Base-by-base conservation (phyloP, 1,139 yeast genomes). In the Zygoascus meyerae region DNA sequence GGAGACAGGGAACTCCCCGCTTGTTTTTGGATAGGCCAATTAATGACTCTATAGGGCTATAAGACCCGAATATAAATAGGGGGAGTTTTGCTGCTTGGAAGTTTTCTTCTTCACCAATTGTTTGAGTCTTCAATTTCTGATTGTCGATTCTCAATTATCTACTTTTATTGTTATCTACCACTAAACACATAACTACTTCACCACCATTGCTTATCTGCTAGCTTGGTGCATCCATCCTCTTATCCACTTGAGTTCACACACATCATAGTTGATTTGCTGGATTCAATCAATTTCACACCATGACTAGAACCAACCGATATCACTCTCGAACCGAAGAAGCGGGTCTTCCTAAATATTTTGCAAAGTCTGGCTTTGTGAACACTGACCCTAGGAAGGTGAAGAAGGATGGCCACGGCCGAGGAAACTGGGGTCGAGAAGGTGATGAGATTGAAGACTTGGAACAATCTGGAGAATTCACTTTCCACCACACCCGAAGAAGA, bases 281-380 rank as follows among this genome's bases (percentile, higher is more conserved):
- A 12, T 29, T 29, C 12, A 29, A 21, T 14, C n/a, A n/a, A n/a
- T n/a, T n/a, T n/a, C n/a, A 31, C 49, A 57, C 48, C 42, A 86
- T 86, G 95, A 78, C 95, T 51, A 83, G 95, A 79, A 86, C 95
- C 48, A 79, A 79, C 67, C 83, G 86, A 70, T 83, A 92, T 83
- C 83, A 78, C 61, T 84, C 83, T 65, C 66, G 75, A 48, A 71
- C 74, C 52, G 78, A 74, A 53, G 50, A 46, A 26, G 58, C 54
- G 31, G 56, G 53, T 18, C 52, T 44, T 36, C 79, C 89, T 47
- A 80, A 77, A 62, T 86, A 78, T 78, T 86, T 86, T 66, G 83
- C 89, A 52, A 87, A 83, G 63, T 74, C 77, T 57, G 95, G 94
- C 32, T 74, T 75, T 58, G 64, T 67, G 52, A 81, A 39, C 18